phyloP scores from a whole-genome alignment of 2,329 filamentous ascomycete genomes.

The Aureobasidium sp. region DNA sequence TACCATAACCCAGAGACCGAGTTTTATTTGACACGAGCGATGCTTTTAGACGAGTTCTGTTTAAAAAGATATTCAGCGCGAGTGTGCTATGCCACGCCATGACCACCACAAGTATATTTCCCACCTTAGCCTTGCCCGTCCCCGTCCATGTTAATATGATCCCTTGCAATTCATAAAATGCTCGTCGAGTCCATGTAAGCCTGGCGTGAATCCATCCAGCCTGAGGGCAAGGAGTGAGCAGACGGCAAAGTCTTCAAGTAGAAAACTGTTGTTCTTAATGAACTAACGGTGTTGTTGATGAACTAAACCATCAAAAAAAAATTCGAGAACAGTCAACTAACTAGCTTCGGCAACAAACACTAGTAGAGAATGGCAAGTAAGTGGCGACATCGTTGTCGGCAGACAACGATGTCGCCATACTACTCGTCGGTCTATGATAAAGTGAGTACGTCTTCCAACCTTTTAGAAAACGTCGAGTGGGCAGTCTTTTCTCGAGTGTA shows the following conservation, averaged over 20 bases:
- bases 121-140: background rate
- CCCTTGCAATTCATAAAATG: background rate
- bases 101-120: background rate
- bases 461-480: too few relatives aligned
- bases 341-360: background rate
- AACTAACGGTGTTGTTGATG: too few relatives aligned
- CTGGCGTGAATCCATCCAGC: slow-evolving; percentile 76
- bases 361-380: too few relatives aligned
- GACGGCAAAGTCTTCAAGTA: slow-evolving; percentile 56
- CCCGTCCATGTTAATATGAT: background rate
- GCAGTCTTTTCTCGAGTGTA: too few relatives aligned
- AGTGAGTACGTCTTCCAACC: too few relatives aligned
- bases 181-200: slow-evolving; percentile 50
- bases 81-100: background rate
- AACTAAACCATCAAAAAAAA: background rate
- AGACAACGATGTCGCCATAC: too few relatives aligned
- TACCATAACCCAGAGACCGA: background rate
- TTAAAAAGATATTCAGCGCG: background rate
- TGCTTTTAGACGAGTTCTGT: background rate
- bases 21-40: background rate
- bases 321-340: background rate
- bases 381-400: background rate
- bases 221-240: slow-evolving; percentile 83
- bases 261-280: too few relatives aligned
- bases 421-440: too few relatives aligned